phyloP scores from a whole-genome alignment of 2,329 filamentous ascomycete species.

The Exserohilum turcica region DNA sequence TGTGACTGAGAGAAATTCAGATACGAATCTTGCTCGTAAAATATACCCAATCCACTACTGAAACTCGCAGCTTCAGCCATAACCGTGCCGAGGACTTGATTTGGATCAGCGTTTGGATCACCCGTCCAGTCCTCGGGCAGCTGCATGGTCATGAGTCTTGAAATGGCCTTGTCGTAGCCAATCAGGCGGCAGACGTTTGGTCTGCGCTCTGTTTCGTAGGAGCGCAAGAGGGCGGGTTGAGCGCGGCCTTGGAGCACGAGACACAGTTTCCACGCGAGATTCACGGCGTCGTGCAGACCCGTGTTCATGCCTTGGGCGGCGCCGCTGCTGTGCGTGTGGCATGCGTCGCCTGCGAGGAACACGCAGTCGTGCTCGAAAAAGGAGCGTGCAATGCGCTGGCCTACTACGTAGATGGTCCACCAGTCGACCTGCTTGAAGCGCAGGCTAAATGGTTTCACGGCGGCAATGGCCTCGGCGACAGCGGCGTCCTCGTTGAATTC shows the following conservation, averaged over 20 bases:
- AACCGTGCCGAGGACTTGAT: conserved; percentile 32
- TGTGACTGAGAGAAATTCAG: conserved; percentile 35
- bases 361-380: conserved; percentile 51
- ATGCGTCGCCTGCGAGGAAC: conserved; percentile 63
- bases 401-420: conserved; percentile 53
- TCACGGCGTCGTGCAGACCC: conserved; percentile 60
- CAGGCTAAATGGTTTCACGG: conserved; percentile 49
- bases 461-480: conserved; percentile 47
- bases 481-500: conserved; percentile 47
- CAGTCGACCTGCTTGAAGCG: conserved; percentile 50
- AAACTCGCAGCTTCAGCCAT: conserved; percentile 39
- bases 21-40: conserved; percentile 41
- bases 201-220: conserved; percentile 56
- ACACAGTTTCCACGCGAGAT: conserved; percentile 62
- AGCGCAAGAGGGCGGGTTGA: conserved; percentile 52
- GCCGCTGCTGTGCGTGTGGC: conserved; percentile 61
- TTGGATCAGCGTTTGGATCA: conserved; percentile 33
- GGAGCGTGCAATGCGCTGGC: conserved; percentile 48
- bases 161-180: conserved; percentile 44
- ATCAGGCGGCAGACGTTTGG: conserved; percentile 54
- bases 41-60: conserved; percentile 41
- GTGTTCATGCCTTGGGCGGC: conserved; percentile 66
- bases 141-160: conserved; percentile 42
- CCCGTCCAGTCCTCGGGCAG: conserved; percentile 44
- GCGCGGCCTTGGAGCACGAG: conserved; percentile 51